Conservation (phyloP, 306 rosid species). For the Glycine soja region DNA sequence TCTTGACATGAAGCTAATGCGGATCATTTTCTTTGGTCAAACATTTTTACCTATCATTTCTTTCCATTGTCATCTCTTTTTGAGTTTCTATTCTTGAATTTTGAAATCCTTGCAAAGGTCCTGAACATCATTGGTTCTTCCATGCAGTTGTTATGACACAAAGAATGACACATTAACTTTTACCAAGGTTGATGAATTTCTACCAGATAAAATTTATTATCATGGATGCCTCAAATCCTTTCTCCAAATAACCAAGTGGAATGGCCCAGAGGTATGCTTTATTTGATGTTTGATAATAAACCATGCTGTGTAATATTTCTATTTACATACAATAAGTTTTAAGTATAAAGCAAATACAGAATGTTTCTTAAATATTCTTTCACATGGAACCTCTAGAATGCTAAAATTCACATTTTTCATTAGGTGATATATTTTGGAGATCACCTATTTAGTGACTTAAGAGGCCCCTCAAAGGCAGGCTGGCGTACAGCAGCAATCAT, state of each 20-base stretch:
- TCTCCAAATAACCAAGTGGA: constrained; percentile 92
- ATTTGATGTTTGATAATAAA: constrained; percentile 36
- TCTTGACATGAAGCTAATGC: constrained; percentile 9
- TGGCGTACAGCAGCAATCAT: constrained; percentile 99
- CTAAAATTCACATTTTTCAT: constrained; percentile 34
- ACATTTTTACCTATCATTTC: background rate
- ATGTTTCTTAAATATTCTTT: constrained; percentile 27
- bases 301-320: constrained; percentile 28
- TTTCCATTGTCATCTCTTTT: constrained; percentile 19
- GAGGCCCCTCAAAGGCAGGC: constrained; percentile 98
- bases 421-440: constrained; percentile 99
- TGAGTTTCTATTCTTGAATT: constrained; percentile 35
- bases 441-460: constrained; percentile 94
- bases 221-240: constrained; percentile 95
- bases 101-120: constrained; percentile 37
- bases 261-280: constrained; percentile 89
- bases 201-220: constrained; percentile 80
- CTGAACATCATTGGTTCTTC: constrained; percentile 47
- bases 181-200: constrained; percentile 84
- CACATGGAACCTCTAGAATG: constrained; percentile 35
- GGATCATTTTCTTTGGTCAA: constrained; percentile 40
- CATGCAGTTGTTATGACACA: constrained; percentile 78
- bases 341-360: constrained; percentile 14
- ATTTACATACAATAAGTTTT: constrained; percentile 33
- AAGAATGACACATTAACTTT: constrained; percentile 86